phyloP scores from a whole-genome alignment of 2,329 filamentous ascomycete genomes.

The Metarhizium rileyi region DNA sequence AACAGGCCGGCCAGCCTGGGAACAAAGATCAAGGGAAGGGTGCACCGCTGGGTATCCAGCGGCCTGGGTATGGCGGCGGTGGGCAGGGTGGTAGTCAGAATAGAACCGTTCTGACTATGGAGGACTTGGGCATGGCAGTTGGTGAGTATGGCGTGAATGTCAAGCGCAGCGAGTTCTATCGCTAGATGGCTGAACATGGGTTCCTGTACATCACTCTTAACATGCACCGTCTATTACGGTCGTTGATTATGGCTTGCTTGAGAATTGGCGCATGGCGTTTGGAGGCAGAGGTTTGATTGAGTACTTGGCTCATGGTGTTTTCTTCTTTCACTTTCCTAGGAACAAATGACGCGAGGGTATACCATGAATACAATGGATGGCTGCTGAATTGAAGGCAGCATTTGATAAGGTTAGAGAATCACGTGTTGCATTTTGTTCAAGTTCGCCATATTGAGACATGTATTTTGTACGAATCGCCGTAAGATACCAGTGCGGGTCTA shows the following conservation, averaged over 20 bases:
- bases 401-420: not conserved
- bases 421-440: not conserved
- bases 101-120: slow-evolving; percentile 93
- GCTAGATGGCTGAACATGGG: slow-evolving; percentile 33
- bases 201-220: not conserved
- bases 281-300: not conserved
- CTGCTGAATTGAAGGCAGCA: not conserved
- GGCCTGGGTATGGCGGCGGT: slow-evolving; percentile 75
- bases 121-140: slow-evolving; percentile 95
- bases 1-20: slow-evolving; percentile 46
- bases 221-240: not conserved
- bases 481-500: slow-evolving; percentile 4
- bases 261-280: not conserved
- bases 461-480: not conserved
- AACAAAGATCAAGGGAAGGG: slow-evolving; percentile 47
- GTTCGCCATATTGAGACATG: not conserved
- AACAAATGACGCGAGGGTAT: not conserved
- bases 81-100: slow-evolving; percentile 84
- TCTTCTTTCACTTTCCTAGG: not conserved
- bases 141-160: slow-evolving; percentile 97
- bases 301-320: not conserved
- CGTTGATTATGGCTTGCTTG: slow-evolving; percentile 1
- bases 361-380: not conserved
- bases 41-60: slow-evolving; percentile 61
- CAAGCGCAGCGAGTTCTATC: slow-evolving; percentile 94